Conservation (phyloP, 2,329 filamentous ascomycete species). For the Phaeosphaeriaceae sp. region DNA sequence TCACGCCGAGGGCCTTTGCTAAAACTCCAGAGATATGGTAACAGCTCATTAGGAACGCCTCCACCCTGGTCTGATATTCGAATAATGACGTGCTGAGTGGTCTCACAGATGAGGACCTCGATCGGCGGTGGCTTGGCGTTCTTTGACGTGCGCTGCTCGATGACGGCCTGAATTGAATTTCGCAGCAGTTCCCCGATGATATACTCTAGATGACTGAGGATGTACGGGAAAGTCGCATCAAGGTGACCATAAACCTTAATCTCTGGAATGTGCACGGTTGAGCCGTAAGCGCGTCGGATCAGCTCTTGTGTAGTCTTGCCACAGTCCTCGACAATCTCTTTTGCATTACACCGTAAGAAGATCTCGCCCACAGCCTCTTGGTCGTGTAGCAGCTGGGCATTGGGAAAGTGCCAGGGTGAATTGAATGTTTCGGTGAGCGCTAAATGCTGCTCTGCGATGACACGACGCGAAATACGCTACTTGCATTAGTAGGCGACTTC, state of each 20-base stretch:
- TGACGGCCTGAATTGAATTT: constrained; percentile 91
- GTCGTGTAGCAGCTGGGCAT: constrained; percentile 67
- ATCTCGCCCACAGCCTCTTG: constrained; percentile 94
- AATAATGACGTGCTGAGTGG: constrained; percentile 93
- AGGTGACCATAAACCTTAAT: constrained; percentile 85
- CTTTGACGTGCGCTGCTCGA: constrained; percentile 69
- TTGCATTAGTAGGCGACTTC: background rate
- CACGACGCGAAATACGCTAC: constrained; percentile 88
- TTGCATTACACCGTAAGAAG: constrained; percentile 89
- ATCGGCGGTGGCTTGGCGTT: constrained; percentile 74
- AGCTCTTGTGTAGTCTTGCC: constrained; percentile 77
- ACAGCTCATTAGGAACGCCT: constrained; percentile 81
- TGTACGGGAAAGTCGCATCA: constrained; percentile 92
- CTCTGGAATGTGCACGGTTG: constrained; percentile 74
- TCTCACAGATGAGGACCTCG: constrained; percentile 92
- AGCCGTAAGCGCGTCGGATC: constrained; percentile 75
- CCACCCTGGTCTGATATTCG: constrained; percentile 95
- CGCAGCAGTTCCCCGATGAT: constrained; percentile 94
- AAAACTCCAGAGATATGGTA: constrained; percentile 96
- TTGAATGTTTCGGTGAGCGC: constrained; percentile 94
- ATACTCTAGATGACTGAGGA: constrained; percentile 94
- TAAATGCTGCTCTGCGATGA: constrained; percentile 97
- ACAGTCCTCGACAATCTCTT: constrained; percentile 85
- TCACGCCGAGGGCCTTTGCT: constrained; percentile 85
- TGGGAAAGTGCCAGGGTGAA: constrained; percentile 85